Percentiles rank a stretch among this genome's conserved stretches.
Evolutionary conservation across 2,329 filamentous ascomycete genomes (phyloP).

Genomic region (Tolypocladium capitatum): DNA sequence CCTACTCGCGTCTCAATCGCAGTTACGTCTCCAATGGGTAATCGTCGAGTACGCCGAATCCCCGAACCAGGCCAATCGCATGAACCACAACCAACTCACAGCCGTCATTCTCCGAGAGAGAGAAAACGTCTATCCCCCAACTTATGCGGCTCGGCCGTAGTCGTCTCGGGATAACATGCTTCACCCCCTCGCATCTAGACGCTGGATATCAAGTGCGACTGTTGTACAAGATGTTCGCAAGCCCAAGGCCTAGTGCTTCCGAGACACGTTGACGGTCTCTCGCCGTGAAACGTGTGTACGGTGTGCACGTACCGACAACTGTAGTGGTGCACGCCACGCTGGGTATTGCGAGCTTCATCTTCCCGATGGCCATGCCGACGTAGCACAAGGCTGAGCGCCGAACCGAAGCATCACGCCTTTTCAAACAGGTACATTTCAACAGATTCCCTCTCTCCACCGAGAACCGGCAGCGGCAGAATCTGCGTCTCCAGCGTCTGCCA

Average conservation of each 20-base stretch:
- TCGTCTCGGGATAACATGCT: too few species aligned
- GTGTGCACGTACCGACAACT: background rate
- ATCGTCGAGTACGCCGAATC: too few species aligned
- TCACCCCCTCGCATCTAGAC: too few species aligned
- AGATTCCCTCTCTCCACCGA: constrained; percentile 28
- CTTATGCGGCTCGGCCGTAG: too few species aligned
- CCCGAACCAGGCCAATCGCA: too few species aligned
- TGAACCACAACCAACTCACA: too few species aligned
- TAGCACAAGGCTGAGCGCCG: background rate
- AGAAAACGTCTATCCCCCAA: too few species aligned
- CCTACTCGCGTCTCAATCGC: too few species aligned
- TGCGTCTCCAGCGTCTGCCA: constrained; percentile 31
- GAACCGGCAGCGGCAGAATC: constrained; percentile 29
- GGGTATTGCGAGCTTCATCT: background rate
- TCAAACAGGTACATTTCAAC: constrained; percentile 41
- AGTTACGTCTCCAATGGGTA: too few species aligned
- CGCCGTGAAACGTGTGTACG: too few species aligned
- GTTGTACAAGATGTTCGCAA: background rate
- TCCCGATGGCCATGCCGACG: background rate
- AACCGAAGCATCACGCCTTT: constrained; percentile 11
- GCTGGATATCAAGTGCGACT: background rate
- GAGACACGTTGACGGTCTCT: background rate
- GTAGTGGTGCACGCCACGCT: background rate
- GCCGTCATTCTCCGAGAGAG: too few species aligned
- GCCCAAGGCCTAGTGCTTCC: background rate